Evolutionary conservation across 257 asterid genomes (phyloP).

Genomic region (Solanum tarijense): DNA sequence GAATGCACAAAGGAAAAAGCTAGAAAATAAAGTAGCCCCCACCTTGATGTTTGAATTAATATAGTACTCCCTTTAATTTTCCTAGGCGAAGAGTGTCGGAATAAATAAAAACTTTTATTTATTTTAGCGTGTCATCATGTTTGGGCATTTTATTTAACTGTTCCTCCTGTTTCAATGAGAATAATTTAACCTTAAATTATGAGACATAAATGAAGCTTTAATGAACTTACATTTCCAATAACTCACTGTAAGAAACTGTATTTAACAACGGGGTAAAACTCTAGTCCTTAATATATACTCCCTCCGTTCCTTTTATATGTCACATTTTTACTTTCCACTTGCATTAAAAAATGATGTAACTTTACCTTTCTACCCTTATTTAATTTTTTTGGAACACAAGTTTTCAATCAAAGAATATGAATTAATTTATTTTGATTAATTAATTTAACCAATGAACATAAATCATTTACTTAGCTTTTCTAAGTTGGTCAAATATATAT

Average conservation of each 20-base stretch:
- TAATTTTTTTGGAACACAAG: too few species aligned
- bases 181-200: not conserved
- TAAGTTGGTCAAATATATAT: too few species aligned
- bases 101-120: not conserved
- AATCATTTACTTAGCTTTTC: too few species aligned
- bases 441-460: too few species aligned
- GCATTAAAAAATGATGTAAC: too few species aligned
- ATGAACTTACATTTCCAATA: not conserved
- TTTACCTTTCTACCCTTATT: too few species aligned
- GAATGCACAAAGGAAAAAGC: not conserved
- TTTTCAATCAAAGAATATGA: too few species aligned
- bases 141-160: not conserved
- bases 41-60: not conserved
- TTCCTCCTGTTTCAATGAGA: not conserved
- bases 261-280: not conserved
- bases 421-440: too few species aligned
- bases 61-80: not conserved
- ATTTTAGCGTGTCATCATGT: not conserved
- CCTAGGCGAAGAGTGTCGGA: not conserved
- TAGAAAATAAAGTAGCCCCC: not conserved
- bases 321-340: too few species aligned
- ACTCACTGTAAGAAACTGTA: not conserved
- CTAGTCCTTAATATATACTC: not conserved
- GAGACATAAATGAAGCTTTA: not conserved
- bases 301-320: too few species aligned